These are phyloP conservation scores for Fusarium sp. DNA, from an alignment of 2,329 filamentous ascomycete genomes.

Conservation along the genomic window DNA sequence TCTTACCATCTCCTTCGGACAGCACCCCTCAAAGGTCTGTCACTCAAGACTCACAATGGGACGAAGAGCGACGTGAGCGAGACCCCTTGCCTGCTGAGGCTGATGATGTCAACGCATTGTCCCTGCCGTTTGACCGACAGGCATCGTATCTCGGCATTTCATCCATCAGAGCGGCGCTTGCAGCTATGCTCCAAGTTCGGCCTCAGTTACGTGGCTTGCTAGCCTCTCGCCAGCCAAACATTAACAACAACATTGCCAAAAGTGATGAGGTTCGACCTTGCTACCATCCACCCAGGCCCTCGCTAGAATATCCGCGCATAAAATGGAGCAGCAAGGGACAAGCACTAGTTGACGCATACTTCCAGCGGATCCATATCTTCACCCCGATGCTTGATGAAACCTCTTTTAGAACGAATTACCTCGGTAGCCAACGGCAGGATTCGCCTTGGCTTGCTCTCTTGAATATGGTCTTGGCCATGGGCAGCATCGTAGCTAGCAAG, in stretches of 20 bases:
- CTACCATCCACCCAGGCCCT: neutral
- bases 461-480: conserved; percentile 7
- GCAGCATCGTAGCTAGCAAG: neutral
- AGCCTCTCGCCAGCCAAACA: neutral
- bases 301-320: neutral
- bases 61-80: neutral
- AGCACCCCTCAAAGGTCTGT: neutral
- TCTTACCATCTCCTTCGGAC: neutral
- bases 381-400: conserved; percentile 1
- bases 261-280: neutral
- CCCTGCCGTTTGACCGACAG: conserved; percentile 1
- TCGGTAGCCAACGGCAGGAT: neutral
- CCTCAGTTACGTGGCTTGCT: neutral
- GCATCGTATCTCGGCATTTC: conserved; percentile 6
- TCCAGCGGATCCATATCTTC: conserved; percentile 3
- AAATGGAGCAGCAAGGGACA: conserved; percentile 1
- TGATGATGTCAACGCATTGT: conserved; percentile 9
- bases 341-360: neutral
- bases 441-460: neutral
- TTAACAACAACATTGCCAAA: neutral
- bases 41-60: neutral
- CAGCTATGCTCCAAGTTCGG: conserved; percentile 2
- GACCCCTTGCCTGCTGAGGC: conserved; percentile 1
- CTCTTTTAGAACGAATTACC: neutral
- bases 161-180: conserved; percentile 3